Base-by-base conservation (phyloP, 1,139 yeast genomes). In the Kazachstania sp. region DNA sequence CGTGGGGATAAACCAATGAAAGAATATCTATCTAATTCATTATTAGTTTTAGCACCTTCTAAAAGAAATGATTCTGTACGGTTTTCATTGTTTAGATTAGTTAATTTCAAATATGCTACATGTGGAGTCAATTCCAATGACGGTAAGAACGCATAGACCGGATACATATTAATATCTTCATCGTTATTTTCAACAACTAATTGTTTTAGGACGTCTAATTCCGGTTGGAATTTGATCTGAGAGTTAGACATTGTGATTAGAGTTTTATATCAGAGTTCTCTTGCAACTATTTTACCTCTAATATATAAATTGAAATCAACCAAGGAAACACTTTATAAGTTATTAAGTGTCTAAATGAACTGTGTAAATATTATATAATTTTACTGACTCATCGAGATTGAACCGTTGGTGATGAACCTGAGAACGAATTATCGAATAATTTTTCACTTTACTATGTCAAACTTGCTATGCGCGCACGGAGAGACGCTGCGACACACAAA, bases 41-140 rank as follows among this genome's bases (percentile, higher is more conserved):
- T 96, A 43, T 95, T 96, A 50, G 87, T 86, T 52, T 78, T 77
- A 1, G 97, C 92, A 51, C 94, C 81, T 64, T 92, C 98, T 55
- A 92, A 78, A 50, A 92, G 71, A 59, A 92, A 90, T 4, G 95
- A 83, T 39, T 83, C 84, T 1, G 74, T 60, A 56, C 84, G 75
- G 9, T 71, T 63, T 11, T 69, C 61, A 47, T 81, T 74, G 50
- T 87, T 87, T 46, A 90, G 78, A 45, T 79, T 73, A 5, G 95
- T 83, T 48, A 92, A 73, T 65, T 84, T 86, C 62, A 94, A 71
- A 64, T 90, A 92, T 0, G 97, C 97, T 51, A 79, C 79, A 61
- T 90, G 95, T 2, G 96, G 95, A 2, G 95, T 86, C 58, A 88
- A 69, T 52, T 84, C 84, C 51, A 84, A 87, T 16, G 87, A 81